These are phyloP conservation scores for Kwoniella sp. DNA, from an alignment of 768 basidiomycete species.

Conservation along the genomic window DNA sequence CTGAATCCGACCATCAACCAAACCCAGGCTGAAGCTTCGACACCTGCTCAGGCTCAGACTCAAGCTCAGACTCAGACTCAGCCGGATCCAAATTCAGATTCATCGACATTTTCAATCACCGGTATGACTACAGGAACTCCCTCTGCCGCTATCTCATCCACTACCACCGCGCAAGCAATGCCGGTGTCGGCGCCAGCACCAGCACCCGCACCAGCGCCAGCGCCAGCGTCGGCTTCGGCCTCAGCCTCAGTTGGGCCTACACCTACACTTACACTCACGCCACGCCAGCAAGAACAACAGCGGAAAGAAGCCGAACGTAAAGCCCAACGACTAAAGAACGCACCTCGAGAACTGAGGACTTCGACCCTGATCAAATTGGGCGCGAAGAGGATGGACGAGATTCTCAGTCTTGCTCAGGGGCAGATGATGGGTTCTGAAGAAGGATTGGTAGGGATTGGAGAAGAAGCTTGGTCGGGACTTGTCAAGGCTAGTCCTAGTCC, in stretches of 20 bases:
- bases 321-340: slow-evolving; percentile 11
- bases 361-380: slow-evolving; percentile 19
- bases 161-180: not conserved
- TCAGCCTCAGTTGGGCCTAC: too few relatives aligned
- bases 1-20: not conserved
- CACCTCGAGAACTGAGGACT: slow-evolving; percentile 13
- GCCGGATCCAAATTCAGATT: too few relatives aligned
- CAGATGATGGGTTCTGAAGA: slow-evolving; percentile 11
- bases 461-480: slow-evolving; percentile 9
- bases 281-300: slow-evolving; percentile 14
- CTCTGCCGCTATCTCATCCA: too few relatives aligned
- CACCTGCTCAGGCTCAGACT: too few relatives aligned
- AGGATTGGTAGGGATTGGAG: slow-evolving; percentile 3
- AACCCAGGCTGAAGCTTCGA: too few relatives aligned
- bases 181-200: not conserved
- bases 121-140: too few relatives aligned
- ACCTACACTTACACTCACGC: not conserved
- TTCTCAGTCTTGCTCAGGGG: slow-evolving; percentile 8
- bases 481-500: slow-evolving; percentile 7
- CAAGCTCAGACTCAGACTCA: not conserved
- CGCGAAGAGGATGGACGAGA: slow-evolving; percentile 18
- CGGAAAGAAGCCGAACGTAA: not conserved
- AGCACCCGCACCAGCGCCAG: slow-evolving; percentile 2
- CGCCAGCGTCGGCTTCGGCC: slow-evolving; percentile 14
- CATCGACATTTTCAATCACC: too few relatives aligned